These are phyloP conservation scores for Proliferodiscus dingleyae DNA, from an alignment of 2,329 filamentous ascomycete genomes.

Conservation along the genomic window DNA sequence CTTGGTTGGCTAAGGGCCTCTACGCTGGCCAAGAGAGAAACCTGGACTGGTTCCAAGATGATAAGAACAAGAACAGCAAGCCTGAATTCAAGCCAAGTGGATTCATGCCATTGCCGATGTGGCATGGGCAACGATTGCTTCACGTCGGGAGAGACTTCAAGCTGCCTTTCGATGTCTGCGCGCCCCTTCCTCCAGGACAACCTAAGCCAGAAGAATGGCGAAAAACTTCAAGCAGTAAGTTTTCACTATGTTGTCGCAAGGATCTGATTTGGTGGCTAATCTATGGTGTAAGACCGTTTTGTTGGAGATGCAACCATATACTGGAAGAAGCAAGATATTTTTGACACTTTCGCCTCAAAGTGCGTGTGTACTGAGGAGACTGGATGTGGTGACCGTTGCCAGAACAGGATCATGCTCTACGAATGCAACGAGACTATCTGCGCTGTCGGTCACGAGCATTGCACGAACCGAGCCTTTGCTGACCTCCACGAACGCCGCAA, in stretches of 20 bases:
- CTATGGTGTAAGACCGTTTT: slow-evolving; percentile 65
- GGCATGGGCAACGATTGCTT: slow-evolving; percentile 65
- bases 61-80: slow-evolving; percentile 46
- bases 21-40: slow-evolving; percentile 71
- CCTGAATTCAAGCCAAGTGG: slow-evolving; percentile 45
- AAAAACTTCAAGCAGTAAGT: slow-evolving; percentile 83
- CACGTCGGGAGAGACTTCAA: slow-evolving; percentile 76
- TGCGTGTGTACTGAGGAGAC: slow-evolving; percentile 74
- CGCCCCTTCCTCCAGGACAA: slow-evolving; percentile 77
- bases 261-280: slow-evolving; percentile 10
- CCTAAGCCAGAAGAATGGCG: slow-evolving; percentile 92
- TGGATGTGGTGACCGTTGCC: slow-evolving; percentile 83
- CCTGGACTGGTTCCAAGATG: slow-evolving; percentile 25
- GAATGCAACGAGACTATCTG: slow-evolving; percentile 93
- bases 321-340: slow-evolving; percentile 75
- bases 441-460: slow-evolving; percentile 66
- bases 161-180: slow-evolving; percentile 84
- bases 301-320: slow-evolving; percentile 75
- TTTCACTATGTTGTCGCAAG: background rate
- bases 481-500: slow-evolving; percentile 70
- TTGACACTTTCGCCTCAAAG: slow-evolving; percentile 68
- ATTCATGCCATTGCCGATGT: slow-evolving; percentile 71
- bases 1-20: slow-evolving; percentile 73
- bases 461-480: slow-evolving; percentile 84
- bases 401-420: slow-evolving; percentile 95